Evolutionary conservation across 495 filamentous ascomycete genomes (phyloP).

Genomic region (Pyronema domesticum): DNA sequence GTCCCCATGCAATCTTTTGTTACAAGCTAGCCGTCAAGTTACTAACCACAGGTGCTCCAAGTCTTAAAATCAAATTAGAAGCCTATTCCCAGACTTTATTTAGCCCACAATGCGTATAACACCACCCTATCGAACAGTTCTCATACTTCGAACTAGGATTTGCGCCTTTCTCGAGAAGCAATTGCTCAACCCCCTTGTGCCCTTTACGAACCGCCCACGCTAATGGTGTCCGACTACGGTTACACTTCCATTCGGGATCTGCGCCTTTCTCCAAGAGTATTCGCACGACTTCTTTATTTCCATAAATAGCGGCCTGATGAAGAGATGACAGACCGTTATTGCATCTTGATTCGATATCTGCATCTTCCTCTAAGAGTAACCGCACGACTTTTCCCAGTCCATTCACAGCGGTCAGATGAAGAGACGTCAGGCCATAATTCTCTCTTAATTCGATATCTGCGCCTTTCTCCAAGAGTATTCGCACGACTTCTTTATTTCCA

Average conservation of each 20-base stretch:
- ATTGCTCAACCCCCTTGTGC: not conserved
- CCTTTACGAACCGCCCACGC: not conserved
- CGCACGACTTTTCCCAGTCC: not conserved
- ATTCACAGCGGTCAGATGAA: not conserved
- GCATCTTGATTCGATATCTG: no score
- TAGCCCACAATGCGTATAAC: no score
- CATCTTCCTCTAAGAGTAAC: not conserved
- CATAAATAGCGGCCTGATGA: not conserved
- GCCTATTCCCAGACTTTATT: no score
- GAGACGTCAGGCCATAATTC: not conserved
- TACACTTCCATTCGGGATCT: not conserved
- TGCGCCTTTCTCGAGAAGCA: not conserved
- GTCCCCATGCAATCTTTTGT: no score
- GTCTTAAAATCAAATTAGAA: no score
- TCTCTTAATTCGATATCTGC: not conserved
- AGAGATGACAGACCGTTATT: no score
- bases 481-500: not conserved
- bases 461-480: not conserved
- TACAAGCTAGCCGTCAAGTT: no score
- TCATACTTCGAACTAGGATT: no score
- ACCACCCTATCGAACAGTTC: no score
- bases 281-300: not conserved
- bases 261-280: not conserved
- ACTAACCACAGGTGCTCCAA: no score
- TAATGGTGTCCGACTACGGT: not conserved